phyloP scores from a whole-genome alignment of 169 alveolate genomes.

The Cryptosporidium parvum region DNA sequence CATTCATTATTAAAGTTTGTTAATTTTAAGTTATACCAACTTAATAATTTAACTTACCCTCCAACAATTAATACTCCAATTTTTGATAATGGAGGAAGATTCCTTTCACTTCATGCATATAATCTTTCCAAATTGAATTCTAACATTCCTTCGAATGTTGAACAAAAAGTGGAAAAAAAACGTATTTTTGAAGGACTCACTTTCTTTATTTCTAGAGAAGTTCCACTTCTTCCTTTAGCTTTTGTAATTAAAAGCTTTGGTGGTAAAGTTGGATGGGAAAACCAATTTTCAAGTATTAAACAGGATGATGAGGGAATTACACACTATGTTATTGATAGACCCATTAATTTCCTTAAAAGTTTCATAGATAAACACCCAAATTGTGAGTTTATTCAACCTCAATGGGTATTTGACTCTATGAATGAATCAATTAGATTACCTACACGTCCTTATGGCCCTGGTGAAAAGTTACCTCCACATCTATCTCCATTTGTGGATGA shows the following conservation, averaged over 20 bases:
- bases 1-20: slow-evolving; percentile 91
- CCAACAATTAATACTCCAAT: slow-evolving; percentile 70
- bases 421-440: slow-evolving; percentile 90
- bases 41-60: slow-evolving; percentile 88
- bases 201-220: slow-evolving; percentile 91
- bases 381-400: slow-evolving; percentile 94
- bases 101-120: slow-evolving; percentile 29
- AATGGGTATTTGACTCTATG: slow-evolving; percentile 94
- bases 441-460: slow-evolving; percentile 90
- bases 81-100: slow-evolving; percentile 62
- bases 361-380: slow-evolving; percentile 76
- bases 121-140: slow-evolving; percentile 77
- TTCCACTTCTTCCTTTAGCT: slow-evolving; percentile 91
- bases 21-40: slow-evolving; percentile 91
- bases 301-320: slow-evolving; percentile 87
- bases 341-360: slow-evolving; percentile 82
- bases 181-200: slow-evolving; percentile 86
- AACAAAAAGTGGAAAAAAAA: slow-evolving; percentile 77
- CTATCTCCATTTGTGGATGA: slow-evolving; percentile 92
- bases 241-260: slow-evolving; percentile 91
- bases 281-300: slow-evolving; percentile 81
- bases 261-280: slow-evolving; percentile 87
- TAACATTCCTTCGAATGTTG: slow-evolving; percentile 80
- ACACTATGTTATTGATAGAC: slow-evolving; percentile 92
- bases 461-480: slow-evolving; percentile 94